Evolutionary conservation across 768 basidiomycete species (phyloP).

Genomic region (Russula compacta): DNA sequence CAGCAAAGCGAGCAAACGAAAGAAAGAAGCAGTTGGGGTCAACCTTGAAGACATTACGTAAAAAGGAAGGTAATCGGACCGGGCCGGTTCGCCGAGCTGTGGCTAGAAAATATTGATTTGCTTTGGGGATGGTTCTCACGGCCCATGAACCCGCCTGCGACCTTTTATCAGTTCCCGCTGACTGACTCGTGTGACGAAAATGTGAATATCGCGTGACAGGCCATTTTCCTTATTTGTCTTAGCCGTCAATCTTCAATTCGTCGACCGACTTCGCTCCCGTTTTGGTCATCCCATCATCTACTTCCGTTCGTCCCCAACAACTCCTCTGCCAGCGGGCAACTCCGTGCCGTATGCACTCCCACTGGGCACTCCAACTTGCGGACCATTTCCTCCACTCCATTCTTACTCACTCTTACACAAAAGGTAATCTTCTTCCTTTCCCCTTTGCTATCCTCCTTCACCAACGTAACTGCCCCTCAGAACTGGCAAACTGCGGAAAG

Average conservation of each 20-base stretch:
- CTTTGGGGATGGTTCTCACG: slow-evolving; percentile 34
- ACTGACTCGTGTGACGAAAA: slow-evolving; percentile 19
- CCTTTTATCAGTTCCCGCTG: slow-evolving; percentile 21
- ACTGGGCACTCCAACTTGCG: slow-evolving; percentile 9
- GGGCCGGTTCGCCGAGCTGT: slow-evolving; percentile 40
- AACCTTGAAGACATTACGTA: slow-evolving; percentile 72
- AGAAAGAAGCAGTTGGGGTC: slow-evolving; percentile 15
- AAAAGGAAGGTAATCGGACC: slow-evolving; percentile 41
- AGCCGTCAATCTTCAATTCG: slow-evolving; percentile 17
- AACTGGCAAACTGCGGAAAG: slow-evolving; percentile 23
- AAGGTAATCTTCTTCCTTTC: slow-evolving; percentile 27
- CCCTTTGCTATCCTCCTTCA: slow-evolving; percentile 11
- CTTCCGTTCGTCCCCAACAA: background rate
- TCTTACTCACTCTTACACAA: slow-evolving; percentile 2
- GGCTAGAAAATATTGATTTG: slow-evolving; percentile 33
- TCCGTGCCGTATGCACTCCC: background rate
- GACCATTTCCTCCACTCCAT: background rate
- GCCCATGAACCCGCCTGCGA: slow-evolving; percentile 21
- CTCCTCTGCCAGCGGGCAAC: background rate
- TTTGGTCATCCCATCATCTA: slow-evolving; percentile 10
- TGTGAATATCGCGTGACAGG: slow-evolving; percentile 19
- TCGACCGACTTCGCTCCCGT: slow-evolving; percentile 6
- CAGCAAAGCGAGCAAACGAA: slow-evolving; percentile 1
- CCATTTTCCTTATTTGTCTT: slow-evolving; percentile 18
- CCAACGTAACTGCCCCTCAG: background rate